A percentile compares a stretch with the other conserved stretches of the same genome.
Conservation (phyloP, 805 yeast species). For the Candida saitoana region DNA sequence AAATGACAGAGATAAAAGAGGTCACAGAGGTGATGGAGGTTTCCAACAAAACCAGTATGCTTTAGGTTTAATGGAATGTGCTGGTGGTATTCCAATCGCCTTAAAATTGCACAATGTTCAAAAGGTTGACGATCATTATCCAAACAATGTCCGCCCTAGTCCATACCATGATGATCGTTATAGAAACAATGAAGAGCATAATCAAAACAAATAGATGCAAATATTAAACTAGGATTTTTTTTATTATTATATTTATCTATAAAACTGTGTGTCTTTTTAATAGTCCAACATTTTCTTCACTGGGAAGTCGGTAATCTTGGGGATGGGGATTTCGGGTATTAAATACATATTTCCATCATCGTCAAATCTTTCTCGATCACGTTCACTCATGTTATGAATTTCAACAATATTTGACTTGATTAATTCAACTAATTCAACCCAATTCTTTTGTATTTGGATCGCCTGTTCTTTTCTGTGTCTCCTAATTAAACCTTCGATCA, state of each 20-base stretch:
- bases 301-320: conserved; percentile 62
- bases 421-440: conserved; percentile 51
- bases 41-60: conserved; percentile 19
- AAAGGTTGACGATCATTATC: background rate
- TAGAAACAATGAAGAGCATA: too few relatives aligned
- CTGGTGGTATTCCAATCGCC: conserved; percentile 25
- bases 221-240: background rate
- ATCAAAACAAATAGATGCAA: background rate
- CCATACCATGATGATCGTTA: too few relatives aligned
- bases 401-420: conserved; percentile 64
- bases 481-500: conserved; percentile 74
- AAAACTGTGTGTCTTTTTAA: conserved; percentile 20
- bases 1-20: too few relatives aligned
- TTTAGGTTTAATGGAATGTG: conserved; percentile 22
- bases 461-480: conserved; percentile 77
- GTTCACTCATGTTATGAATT: conserved; percentile 76
- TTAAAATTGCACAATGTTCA: conserved; percentile 15
- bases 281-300: conserved; percentile 55
- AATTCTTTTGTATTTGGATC: conserved; percentile 66
- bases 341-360: conserved; percentile 82
- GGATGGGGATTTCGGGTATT: conserved; percentile 72
- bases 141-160: too few relatives aligned
- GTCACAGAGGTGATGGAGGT: too few relatives aligned
- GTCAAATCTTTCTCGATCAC: conserved; percentile 83
- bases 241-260: too few relatives aligned